These are phyloP conservation scores for Sclerotinia minor DNA, from an alignment of 2,329 filamentous ascomycete species.

Conservation along the genomic window DNA sequence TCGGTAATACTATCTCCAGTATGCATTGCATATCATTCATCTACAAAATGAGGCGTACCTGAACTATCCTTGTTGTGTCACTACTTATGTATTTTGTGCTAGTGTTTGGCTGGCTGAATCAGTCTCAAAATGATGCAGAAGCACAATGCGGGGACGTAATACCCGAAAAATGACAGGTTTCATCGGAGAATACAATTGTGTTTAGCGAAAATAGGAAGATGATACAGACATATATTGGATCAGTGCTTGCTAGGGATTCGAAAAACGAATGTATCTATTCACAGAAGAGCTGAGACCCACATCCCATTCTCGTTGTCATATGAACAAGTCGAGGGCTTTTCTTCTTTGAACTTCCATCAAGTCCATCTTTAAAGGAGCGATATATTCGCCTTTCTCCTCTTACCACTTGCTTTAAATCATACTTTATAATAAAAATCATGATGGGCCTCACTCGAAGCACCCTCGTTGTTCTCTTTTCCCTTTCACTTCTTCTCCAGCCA, in stretches of 20 bases:
- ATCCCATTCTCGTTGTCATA: not conserved
- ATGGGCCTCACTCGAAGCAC: slow-evolving; percentile 20
- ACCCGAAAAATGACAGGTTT: not conserved
- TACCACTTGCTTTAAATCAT: not conserved
- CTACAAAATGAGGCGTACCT: not conserved
- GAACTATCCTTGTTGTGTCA: slow-evolving; percentile 3
- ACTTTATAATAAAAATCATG: not conserved
- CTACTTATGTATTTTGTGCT: not conserved
- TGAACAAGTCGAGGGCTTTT: not conserved
- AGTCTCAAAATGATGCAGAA: not conserved
- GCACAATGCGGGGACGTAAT: not conserved
- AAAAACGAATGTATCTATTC: not conserved
- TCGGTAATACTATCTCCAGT: not conserved
- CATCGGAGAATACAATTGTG: not conserved
- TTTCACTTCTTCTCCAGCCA: not conserved
- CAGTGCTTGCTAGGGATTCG: not conserved
- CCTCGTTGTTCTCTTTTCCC: not conserved
- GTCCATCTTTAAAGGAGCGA: slow-evolving; percentile 10
- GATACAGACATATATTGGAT: slow-evolving; percentile 3
- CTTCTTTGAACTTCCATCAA: not conserved
- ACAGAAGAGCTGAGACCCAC: not conserved
- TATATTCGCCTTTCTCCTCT: slow-evolving; percentile 2
- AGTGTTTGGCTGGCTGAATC: slow-evolving; percentile 4
- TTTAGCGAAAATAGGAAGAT: not conserved
- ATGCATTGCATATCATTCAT: not conserved